A percentile compares a stretch with the other conserved stretches of the same genome.
These are phyloP conservation scores for Fusarium circinatum DNA, from an alignment of 2,329 filamentous ascomycete genomes.

Conservation along the genomic window DNA sequence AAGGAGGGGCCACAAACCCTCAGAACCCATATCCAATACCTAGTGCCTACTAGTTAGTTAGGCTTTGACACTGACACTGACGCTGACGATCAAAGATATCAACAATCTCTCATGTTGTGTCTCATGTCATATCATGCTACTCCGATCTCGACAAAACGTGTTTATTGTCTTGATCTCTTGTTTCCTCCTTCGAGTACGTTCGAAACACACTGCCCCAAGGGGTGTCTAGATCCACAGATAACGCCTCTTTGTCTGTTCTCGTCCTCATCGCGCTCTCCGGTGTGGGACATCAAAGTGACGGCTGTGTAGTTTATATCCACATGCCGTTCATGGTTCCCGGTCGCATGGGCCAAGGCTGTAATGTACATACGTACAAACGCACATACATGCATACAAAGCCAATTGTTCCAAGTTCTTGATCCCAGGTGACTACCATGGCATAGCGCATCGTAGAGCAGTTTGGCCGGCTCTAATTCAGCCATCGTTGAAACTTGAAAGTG, in stretches of 20 bases:
- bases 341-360: conserved; percentile 3
- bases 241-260: conserved; percentile 14
- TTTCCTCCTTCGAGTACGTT: neutral
- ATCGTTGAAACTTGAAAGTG: neutral
- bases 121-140: conserved; percentile 14
- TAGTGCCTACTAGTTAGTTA: neutral
- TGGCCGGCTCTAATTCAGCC: neutral
- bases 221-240: conserved; percentile 11
- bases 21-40: neutral
- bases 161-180: conserved; percentile 6
- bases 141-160: conserved; percentile 12
- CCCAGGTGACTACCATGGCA: neutral
- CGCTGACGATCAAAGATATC: conserved; percentile 6
- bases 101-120: conserved; percentile 9
- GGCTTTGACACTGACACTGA: neutral
- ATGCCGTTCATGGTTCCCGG: conserved; percentile 30
- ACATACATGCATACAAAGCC: neutral
- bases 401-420: neutral
- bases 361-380: neutral
- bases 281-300: conserved; percentile 20
- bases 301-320: conserved; percentile 26
- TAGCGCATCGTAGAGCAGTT: neutral
- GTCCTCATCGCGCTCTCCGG: conserved; percentile 22
- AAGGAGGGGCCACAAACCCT: neutral
- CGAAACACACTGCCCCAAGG: conserved; percentile 1